Evolutionary conservation across 345 rosid species (phyloP), one percentile per base, ranked within the genome.

Genomic region (Laguncularia racemosa): DNA sequence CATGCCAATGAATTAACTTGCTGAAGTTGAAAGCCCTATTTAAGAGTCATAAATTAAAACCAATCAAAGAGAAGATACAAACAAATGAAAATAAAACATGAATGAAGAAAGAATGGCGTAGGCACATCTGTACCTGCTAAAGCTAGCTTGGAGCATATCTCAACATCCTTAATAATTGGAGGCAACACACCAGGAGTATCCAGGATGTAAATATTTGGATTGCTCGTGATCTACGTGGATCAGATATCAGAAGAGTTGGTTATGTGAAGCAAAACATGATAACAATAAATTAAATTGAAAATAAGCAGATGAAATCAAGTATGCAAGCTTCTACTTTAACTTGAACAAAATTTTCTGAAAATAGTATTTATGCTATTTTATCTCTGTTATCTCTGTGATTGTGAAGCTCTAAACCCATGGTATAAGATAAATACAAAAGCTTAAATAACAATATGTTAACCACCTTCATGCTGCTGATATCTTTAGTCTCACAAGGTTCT

Each of bases 131-230:
- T 45, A 91, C 97, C 97, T 81, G 87, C 84, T 65, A 91, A 73
- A 60, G 86, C 88, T 68, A 88, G 78, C 80, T 78, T 91, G 59
- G 89, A 74, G 78, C 82, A 85, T 55, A 75, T 70, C 61, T 79
- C 89, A 56, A 72, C 57, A 46, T 84, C 86, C 21, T 45, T 58
- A 44, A 85, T 73, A 40, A 47, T 50, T 57, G 86, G 79, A 43
- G 91, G 89, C 68, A 91, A 82, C 52, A 91, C 61, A 40, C 97
- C 86, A 12, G 97, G 97, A 23, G 97, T 90, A 68, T 90, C 97
- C 63, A 90, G 59, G 33, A 87, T 74, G 63, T 81, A 90, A 16
- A 84, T 59, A 66, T 75, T 88, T 15, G 97, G 96, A 79, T 84
- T 88, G 74, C 97, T 88, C 21, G 78, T 89, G 16, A 88, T 81